Percentiles rank a stretch among this genome's conserved stretches.
Evolutionary conservation across 805 yeast species (phyloP).

Genomic region (Kuraishia hungarica): DNA sequence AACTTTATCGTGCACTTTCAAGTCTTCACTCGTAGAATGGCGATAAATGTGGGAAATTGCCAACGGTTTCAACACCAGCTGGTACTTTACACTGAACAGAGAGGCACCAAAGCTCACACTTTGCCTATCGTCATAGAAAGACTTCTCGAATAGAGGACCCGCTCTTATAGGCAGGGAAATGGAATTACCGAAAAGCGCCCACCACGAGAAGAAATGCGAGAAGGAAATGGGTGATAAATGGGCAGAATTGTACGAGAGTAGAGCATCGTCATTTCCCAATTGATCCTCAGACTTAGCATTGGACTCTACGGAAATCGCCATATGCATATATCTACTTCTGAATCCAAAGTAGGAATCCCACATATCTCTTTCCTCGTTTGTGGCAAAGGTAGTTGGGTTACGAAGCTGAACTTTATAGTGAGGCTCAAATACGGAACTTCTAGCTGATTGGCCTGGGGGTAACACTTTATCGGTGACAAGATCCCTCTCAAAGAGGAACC

Average conservation of each 20-base stretch:
- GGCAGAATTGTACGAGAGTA: constrained; percentile 51
- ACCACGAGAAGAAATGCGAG: constrained; percentile 72
- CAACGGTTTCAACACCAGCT: constrained; percentile 62
- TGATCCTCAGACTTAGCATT: constrained; percentile 12
- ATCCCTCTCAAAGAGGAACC: constrained; percentile 47
- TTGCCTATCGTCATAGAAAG: constrained; percentile 55
- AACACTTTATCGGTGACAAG: constrained; percentile 37
- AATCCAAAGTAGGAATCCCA: constrained; percentile 81
- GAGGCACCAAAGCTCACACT: constrained; percentile 22
- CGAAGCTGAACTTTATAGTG: constrained; percentile 51
- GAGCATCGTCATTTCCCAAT: constrained; percentile 4
- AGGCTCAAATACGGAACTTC: constrained; percentile 41
- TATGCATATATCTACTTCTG: constrained; percentile 75
- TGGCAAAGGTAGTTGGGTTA: constrained; percentile 43
- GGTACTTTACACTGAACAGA: constrained; percentile 70
- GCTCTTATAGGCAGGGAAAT: constrained; percentile 70
- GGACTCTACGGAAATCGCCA: constrained; percentile 51
- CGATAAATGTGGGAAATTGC: constrained; percentile 68
- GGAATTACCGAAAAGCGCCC: constrained; percentile 72
- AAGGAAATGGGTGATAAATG: constrained; percentile 70
- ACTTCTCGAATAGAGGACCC: constrained; percentile 67
- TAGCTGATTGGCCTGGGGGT: constrained; percentile 23
- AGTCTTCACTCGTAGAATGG: constrained; percentile 28
- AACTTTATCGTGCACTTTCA: constrained; percentile 31
- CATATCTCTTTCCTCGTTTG: constrained; percentile 25